Base-by-base conservation (phyloP, 805 yeast species). In the Saturnispora dispora region DNA sequence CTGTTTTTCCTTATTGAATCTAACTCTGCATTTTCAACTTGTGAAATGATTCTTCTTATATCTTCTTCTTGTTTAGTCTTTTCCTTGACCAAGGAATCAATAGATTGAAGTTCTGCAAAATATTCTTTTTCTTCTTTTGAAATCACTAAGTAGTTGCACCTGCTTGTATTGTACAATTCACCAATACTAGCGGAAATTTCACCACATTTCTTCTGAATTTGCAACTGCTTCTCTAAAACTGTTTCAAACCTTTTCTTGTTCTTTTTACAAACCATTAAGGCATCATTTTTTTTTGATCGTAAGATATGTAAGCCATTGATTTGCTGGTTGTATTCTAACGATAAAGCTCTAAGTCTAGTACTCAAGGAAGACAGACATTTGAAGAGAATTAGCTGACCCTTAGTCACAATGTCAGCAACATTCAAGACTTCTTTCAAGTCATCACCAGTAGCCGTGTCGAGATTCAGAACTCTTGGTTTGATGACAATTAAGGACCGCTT, bases 171-270 rank as follows among this genome's bases (percentile, higher is more conserved):
- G 43, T 48, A 48, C 22, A 43, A 30, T 8, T 32, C 30, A 20
- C 43, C 27, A 30, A 55, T 39, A 5, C 45, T 28, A 1, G 42
- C 30, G 22, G 51, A 33, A 10, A 59, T 4, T 53, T 58, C 44
- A 65, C 42, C 35, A 35, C 60, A 18, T 42, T 55, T 53, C 13
- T 47, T 39, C 7, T 53, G 59, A 43, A 65, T 30, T 10, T 39
- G 33, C 2, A 47, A 37, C 47, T 65, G 67, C 47, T 77, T 71
- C 4, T 62, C 56, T 10, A 55, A n/a, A 43, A 49, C 3, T 37
- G 48, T 9, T 20, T 41, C 33, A 52, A 11, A 22, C 39, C 39
- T 35, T 5, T n/a, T 18, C 17, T 36, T 49, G 23, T 43, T 37
- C 17, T 49, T 42, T 23, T 36, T 36, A 36, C 47, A 44, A 2